phyloP scores from a whole-genome alignment of 176 grass and related monocot species.

The Secale cereale region DNA sequence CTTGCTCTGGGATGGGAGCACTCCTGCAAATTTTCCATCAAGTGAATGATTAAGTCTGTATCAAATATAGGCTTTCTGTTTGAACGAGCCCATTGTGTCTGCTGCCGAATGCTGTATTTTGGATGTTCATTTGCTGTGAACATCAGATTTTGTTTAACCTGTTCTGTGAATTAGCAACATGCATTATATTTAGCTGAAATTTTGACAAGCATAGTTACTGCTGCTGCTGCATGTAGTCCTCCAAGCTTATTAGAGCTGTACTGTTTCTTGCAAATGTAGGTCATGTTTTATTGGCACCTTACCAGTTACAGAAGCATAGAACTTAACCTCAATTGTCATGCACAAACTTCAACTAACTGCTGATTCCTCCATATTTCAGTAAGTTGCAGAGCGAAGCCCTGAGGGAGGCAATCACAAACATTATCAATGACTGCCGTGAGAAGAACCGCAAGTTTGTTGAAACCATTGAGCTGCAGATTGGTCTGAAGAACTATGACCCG shows the following conservation, averaged over 20 bases:
- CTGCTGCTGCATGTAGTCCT: background rate
- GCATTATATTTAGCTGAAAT: background rate
- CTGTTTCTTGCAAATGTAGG: background rate
- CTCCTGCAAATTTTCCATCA: background rate
- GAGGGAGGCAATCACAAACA: slow-evolving; percentile 46
- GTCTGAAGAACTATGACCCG: slow-evolving; percentile 77
- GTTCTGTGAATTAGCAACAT: background rate
- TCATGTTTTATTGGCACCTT: background rate
- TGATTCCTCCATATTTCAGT: slow-evolving; percentile 28
- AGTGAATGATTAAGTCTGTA: background rate
- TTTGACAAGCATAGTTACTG: background rate
- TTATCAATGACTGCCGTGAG: slow-evolving; percentile 43
- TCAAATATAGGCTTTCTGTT: no score
- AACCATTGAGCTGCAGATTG: slow-evolving; percentile 72
- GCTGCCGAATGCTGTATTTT: background rate
- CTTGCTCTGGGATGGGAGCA: background rate
- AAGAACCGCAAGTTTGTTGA: slow-evolving; percentile 65
- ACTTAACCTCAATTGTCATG: background rate
- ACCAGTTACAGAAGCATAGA: background rate
- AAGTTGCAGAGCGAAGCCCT: slow-evolving; percentile 55
- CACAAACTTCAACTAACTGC: background rate
- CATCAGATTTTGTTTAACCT: background rate
- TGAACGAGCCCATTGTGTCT: background rate
- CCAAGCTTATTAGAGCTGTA: background rate
- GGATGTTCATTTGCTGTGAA: background rate